Base-by-base conservation (phyloP, 192 early-diverging fungal species). In the Linnemannia elongata region DNA sequence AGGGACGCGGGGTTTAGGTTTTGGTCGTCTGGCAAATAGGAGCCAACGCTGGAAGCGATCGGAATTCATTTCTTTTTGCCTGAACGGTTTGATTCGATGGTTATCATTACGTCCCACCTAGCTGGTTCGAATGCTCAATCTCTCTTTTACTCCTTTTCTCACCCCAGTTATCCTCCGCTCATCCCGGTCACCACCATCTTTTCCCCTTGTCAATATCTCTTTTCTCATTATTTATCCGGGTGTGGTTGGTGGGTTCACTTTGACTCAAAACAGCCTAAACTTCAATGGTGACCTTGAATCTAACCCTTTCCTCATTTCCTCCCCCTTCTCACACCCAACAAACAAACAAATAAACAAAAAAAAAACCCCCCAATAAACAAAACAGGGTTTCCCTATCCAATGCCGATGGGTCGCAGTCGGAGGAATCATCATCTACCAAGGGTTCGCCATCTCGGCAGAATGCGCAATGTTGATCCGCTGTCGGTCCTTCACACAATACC, bases 371-470 rank as follows among this genome's bases (percentile, higher is more conserved):
- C 54, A 55, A 55, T 47, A n/a, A n/a, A n/a, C 20, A 27, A 38
- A 33, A 20, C 17, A 86, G 84, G 84, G 84, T 13, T 86, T 86
- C 30, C 70, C 78, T 9, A 80, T 86, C 33, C 84, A 79, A 6
- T 86, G 84, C 49, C 69, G 63, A 18, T 86, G 84, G 84, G 79
- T 86, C 9, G 84, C 84, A 42, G 63, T 81, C 74, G 69, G 80
- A 57, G 84, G 84, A 74, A 79, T 79, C n/a, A 76, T 86, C 60
- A 86, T 86, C 75, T 86, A 86, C 75, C 84, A 86, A 22, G 38
- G 80, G 10, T 86, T 86, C 38, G 84, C 84, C 38, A 86, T 86
- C 84, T 80, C 84, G 44, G 84, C 84, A 36, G 85, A 87, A 45
- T 81, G 85, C 38, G 79, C 76, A 70, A 87, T 87, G 85, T 73